Evolutionary conservation across 768 basidiomycete species (phyloP), one percentile per base, ranked within the genome.

Genomic region (Russula sp.): DNA sequence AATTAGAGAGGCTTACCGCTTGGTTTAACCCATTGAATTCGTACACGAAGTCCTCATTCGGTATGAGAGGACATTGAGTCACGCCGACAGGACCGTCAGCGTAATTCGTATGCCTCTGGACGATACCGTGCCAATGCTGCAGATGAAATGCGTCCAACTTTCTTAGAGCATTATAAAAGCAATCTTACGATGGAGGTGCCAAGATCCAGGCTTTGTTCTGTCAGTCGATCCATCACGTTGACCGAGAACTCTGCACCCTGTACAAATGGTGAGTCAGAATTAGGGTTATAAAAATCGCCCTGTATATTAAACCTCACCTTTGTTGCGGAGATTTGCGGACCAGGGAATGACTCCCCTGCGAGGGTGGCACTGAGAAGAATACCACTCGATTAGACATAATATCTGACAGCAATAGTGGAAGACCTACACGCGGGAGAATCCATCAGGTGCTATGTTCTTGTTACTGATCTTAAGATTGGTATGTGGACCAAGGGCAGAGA

Each of bases 31-130:
- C 70, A 3, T 60, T 59, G 65, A 81, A 79, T 7, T 74, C 57
- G 68, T 83, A 81, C 13, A 75, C 46, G 69, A 79, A 81, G 5
- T 76, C 74, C 50, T 81, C 64, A 0, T 65, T 42, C 11, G 76
- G 70, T 26, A 75, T 63, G 42, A 82, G 77, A 6, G 80, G 81
- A 62, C 79, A 80, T 59, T 80, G 79, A 5, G 52, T 73, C 16
- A 77, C 75, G 36, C 69, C 77, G 1, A 66, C 38, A 5, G 64
- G 40, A 22, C 71, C 71, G 28, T 72, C 71, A 9, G n/a, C 66
- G 1, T 53, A 59, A 30, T 65, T 65, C 0, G 70, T 71, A 2
- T 36, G 52, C n/a, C 58, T 38, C 57, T 71, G 71, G 51, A 66
- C 60, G 13, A 71, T 5, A 16, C 71, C 71, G 24, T 72, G 70